Percentiles rank a stretch among this genome's conserved stretches.
phyloP scores from a whole-genome alignment of 1,139 yeast genomes.

The Zygosaccharomyces sapae region DNA sequence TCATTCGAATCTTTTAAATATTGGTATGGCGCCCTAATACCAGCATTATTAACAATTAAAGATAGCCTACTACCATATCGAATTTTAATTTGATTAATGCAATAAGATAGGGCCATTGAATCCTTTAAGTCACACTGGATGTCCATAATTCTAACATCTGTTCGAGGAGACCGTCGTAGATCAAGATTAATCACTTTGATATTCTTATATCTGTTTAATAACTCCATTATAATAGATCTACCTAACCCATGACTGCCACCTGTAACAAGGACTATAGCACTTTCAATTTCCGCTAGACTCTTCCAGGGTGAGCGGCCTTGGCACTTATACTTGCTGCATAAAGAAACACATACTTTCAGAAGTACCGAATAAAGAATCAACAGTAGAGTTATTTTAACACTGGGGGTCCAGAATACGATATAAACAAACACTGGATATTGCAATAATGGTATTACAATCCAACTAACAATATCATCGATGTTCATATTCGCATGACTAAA shows the following conservation, averaged over 20 bases:
- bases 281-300: conserved; percentile 11
- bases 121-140: conserved; percentile 50
- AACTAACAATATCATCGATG: conserved; percentile 16
- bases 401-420: not conserved
- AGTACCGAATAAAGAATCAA: conserved; percentile 16
- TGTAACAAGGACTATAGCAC: conserved; percentile 43
- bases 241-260: conserved; percentile 70
- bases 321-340: conserved; percentile 14
- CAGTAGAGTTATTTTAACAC: not conserved
- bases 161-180: conserved; percentile 37
- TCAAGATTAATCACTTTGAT: conserved; percentile 49
- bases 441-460: conserved; percentile 20
- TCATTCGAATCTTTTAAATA: conserved; percentile 41
- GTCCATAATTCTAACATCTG: conserved; percentile 33
- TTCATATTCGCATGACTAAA: conserved; percentile 13
- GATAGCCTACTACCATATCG: conserved; percentile 40
- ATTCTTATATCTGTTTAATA: conserved; percentile 35
- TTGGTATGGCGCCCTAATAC: conserved; percentile 50
- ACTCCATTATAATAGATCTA: conserved; percentile 39
- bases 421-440: conserved; percentile 19
- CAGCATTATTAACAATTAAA: conserved; percentile 72
- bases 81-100: conserved; percentile 36
- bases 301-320: conserved; percentile 19
- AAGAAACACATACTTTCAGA: conserved; percentile 7
- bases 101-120: conserved; percentile 35